Evolutionary conservation across 2,329 filamentous ascomycete genomes (phyloP).

Genomic region (Trichoderma harzianum): DNA sequence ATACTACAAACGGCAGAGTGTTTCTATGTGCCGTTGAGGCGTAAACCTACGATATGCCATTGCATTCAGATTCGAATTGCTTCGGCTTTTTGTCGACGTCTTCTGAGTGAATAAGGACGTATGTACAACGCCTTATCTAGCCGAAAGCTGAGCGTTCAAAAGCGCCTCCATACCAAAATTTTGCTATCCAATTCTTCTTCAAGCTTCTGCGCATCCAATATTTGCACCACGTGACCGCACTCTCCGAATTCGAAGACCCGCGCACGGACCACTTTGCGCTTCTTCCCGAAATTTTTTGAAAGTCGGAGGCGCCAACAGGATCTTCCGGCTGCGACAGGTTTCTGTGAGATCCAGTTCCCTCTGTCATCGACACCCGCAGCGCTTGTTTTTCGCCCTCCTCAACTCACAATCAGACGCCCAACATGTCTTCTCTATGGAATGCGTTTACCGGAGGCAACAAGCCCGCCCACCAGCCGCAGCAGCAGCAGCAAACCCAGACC

Average conservation of each 20-base stretch:
- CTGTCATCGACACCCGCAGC: constrained; percentile 15
- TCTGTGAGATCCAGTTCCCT: neutral
- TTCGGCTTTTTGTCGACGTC: neutral
- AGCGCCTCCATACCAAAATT: neutral
- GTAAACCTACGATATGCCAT: neutral
- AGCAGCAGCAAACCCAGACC: constrained; percentile 30
- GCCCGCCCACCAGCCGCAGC: constrained; percentile 37
- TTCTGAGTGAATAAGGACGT: neutral
- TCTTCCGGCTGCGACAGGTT: constrained; percentile 15
- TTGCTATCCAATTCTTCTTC: neutral
- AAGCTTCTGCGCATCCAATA: neutral
- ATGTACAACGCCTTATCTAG: neutral
- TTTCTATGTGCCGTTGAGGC: neutral
- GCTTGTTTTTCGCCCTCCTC: neutral
- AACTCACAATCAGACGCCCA: constrained; percentile 20
- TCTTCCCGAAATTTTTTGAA: constrained; percentile 30
- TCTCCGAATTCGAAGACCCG: neutral
- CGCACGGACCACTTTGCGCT: constrained; percentile 28
- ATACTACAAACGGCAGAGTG: neutral
- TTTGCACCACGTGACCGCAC: constrained; percentile 13
- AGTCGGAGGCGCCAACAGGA: constrained; percentile 8
- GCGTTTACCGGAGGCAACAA: constrained; percentile 59
- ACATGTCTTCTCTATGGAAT: constrained; percentile 59
- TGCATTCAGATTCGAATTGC: neutral
- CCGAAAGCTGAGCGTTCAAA: neutral